Conservation (phyloP, 495 filamentous ascomycete genomes). For the Ascodesmis nigricans region DNA sequence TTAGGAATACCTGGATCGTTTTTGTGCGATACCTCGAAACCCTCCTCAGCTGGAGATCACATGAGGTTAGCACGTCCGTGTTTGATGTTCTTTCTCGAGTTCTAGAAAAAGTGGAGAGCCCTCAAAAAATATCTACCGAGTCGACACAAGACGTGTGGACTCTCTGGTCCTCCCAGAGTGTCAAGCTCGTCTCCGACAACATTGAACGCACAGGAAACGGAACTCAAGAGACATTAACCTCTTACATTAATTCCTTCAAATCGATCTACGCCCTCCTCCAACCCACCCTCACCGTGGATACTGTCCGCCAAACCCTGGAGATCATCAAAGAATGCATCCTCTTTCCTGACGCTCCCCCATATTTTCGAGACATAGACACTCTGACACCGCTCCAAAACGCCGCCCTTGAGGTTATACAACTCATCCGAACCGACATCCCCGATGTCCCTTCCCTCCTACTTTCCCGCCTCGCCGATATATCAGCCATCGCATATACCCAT, state of each 20-base stretch:
- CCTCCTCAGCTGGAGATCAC: slow-evolving; percentile 34
- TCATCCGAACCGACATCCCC: slow-evolving; percentile 43
- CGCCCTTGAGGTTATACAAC: slow-evolving; percentile 48
- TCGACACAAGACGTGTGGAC: slow-evolving; percentile 45
- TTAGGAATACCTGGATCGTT: slow-evolving; percentile 38
- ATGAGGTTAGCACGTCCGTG: slow-evolving; percentile 49
- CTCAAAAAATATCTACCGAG: slow-evolving; percentile 30
- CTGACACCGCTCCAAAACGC: slow-evolving; percentile 56
- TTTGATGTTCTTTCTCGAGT: slow-evolving; percentile 47
- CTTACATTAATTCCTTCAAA: slow-evolving; percentile 54
- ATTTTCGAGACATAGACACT: slow-evolving; percentile 66
- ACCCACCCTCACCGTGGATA: slow-evolving; percentile 34
- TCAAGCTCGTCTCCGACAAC: slow-evolving; percentile 13
- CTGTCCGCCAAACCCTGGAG: slow-evolving; percentile 32
- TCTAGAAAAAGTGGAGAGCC: slow-evolving; percentile 31
- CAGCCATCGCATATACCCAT: slow-evolving; percentile 39
- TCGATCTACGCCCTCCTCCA: slow-evolving; percentile 66
- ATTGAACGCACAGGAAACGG: slow-evolving; percentile 11
- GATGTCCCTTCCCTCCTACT: slow-evolving; percentile 48
- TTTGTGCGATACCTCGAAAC: slow-evolving; percentile 41
- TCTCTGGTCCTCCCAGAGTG: slow-evolving; percentile 34
- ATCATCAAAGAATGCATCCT: slow-evolving; percentile 37
- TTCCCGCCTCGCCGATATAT: slow-evolving; percentile 42
- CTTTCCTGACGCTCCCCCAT: slow-evolving; percentile 51
- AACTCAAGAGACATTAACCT: slow-evolving; percentile 28